These are phyloP conservation scores for Chytriomyces sp. DNA, from an alignment of 192 early-diverging fungal genomes.

Conservation along the genomic window DNA sequence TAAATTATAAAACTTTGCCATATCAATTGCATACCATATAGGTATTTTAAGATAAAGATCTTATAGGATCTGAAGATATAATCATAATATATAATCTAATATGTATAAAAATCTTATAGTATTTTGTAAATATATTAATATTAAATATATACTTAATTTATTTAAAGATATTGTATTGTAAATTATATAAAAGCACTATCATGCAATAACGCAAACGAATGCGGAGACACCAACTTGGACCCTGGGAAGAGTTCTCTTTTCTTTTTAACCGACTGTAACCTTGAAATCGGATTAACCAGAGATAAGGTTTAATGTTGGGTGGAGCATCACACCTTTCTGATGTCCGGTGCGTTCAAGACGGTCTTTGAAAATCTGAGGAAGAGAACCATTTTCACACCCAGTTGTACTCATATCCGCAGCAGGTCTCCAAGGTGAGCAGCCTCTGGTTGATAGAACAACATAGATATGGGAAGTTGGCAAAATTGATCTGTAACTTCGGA, in stretches of 20 bases:
- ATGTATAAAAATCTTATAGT: no score
- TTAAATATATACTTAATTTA: no score
- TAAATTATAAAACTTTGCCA: no score
- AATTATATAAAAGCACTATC: no score
- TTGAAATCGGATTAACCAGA: constrained; percentile 69
- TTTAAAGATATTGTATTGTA: no score
- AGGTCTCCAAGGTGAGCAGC: constrained; percentile 80
- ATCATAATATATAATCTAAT: no score
- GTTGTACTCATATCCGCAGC: constrained; percentile 78
- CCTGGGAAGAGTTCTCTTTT: constrained; percentile 57
- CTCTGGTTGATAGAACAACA: constrained; percentile 85
- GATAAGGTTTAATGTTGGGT: constrained; percentile 55
- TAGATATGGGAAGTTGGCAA: constrained; percentile 86
- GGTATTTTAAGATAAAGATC: no score
- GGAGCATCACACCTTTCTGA: constrained; percentile 54
- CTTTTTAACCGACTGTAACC: constrained; percentile 65
- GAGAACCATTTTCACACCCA: constrained; percentile 62
- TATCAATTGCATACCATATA: no score
- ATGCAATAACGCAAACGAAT: constrained; percentile 72
- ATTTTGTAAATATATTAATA: no score
- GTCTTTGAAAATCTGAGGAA: constrained; percentile 78
- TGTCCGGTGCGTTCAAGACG: constrained; percentile 65
- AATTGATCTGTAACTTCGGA: constrained; percentile 83
- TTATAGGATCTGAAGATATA: no score
- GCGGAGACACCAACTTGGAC: constrained; percentile 66